Percentiles rank a stretch among this genome's conserved stretches.
Evolutionary conservation across 1,139 yeast genomes (phyloP).

Genomic region (Casaregolazyma lundiana): DNA sequence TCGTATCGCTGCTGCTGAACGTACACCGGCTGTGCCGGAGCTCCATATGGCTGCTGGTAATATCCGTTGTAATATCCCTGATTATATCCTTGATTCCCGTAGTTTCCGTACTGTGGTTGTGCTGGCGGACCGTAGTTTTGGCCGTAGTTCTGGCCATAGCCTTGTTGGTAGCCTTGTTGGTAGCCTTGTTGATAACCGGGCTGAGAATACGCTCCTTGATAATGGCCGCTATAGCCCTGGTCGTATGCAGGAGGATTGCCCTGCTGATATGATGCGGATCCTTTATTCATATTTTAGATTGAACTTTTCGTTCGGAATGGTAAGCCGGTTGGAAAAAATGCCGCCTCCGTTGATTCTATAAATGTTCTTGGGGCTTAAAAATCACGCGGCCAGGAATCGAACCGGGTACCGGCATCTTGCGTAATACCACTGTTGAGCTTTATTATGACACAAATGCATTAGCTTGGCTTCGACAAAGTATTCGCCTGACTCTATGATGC

Average conservation of each 20-base stretch:
- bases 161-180: conserved; percentile 19
- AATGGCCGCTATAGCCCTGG: conserved; percentile 7
- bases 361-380: too few species aligned
- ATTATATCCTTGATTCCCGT: conserved; percentile 25
- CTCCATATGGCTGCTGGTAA: conserved; percentile 29
- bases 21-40: conserved; percentile 36
- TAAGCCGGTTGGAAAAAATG: background rate
- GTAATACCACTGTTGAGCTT: too few species aligned
- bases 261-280: background rate
- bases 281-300: conserved; percentile 1
- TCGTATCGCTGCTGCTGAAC: conserved; percentile 37
- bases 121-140: conserved; percentile 19
- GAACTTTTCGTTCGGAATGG: conserved; percentile 1
- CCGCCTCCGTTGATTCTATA: background rate
- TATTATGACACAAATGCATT: too few species aligned
- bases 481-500: too few species aligned
- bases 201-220: conserved; percentile 8
- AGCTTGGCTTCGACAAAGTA: too few species aligned
- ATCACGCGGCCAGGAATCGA: too few species aligned
- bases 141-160: conserved; percentile 22
- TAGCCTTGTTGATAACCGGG: conserved; percentile 15
- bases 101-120: conserved; percentile 26
- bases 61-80: conserved; percentile 16
- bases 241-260: conserved; percentile 2
- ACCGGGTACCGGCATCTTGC: too few species aligned